Conservation (phyloP, 768 basidiomycete species). For the Xerocomus brunneocitrinus region DNA sequence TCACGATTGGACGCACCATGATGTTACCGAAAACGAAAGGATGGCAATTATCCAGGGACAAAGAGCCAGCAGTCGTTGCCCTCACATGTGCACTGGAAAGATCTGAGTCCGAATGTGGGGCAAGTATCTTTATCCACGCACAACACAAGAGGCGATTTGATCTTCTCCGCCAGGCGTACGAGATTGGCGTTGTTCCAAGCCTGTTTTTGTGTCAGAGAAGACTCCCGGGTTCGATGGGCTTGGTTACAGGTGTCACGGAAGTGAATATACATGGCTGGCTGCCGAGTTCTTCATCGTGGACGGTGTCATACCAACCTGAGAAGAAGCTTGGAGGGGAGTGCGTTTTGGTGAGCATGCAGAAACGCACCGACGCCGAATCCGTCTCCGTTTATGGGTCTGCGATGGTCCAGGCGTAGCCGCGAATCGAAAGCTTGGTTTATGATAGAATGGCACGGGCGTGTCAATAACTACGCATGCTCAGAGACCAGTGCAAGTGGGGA, state of each 20-base stretch:
- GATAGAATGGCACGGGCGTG: constrained; percentile 90
- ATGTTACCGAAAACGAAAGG: constrained; percentile 90
- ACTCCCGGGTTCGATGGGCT: background rate
- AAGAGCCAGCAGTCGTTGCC: constrained; percentile 86
- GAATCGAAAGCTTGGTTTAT: constrained; percentile 98
- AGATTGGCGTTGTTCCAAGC: constrained; percentile 98
- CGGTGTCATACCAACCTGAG: constrained; percentile 90
- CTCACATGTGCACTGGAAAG: constrained; percentile 76
- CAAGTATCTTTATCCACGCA: constrained; percentile 34
- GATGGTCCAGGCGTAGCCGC: constrained; percentile 72
- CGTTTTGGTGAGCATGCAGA: background rate
- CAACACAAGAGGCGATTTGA: constrained; percentile 95
- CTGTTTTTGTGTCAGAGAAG: constrained; percentile 36
- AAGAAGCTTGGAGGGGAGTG: background rate
- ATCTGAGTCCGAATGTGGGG: background rate
- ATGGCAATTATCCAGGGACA: constrained; percentile 93
- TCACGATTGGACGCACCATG: constrained; percentile 54
- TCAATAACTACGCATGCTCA: constrained; percentile 59
- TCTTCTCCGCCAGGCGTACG: constrained; percentile 92
- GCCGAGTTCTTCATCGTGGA: constrained; percentile 77
- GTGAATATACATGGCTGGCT: constrained; percentile 94
- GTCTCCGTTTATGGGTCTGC: constrained; percentile 90
- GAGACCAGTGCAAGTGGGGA: background rate
- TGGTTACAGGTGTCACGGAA: constrained; percentile 80
- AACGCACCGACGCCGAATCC: constrained; percentile 90